Evolutionary conservation across 2,329 filamentous ascomycete species (phyloP), one percentile per base, ranked within the genome.

Genomic region (Fusarium fracticaudum): DNA sequence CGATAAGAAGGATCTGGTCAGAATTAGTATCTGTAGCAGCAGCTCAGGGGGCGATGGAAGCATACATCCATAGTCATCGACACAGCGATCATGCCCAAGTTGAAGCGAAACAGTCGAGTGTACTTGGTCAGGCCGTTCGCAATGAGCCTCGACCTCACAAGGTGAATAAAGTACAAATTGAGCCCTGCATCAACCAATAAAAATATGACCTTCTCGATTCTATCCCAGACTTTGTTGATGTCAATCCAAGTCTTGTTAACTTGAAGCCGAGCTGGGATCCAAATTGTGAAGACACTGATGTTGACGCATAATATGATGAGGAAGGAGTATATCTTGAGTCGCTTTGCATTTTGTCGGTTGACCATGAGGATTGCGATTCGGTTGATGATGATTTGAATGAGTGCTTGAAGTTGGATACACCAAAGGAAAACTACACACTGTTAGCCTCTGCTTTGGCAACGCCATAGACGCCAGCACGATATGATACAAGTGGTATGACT

Each of bases 311-410:
- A 82, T 54, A 89, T 86, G 24, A 87, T 40, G 5, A 81, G 24
- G 4, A 86, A 82, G 9, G 85, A 82, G 13, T 79, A 79, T 68
- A 85, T 83, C 73, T 88, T 88, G 53, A 89, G 79, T 22, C 75
- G 79, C 14, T 69, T 64, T 5, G 83, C 82, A 5, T 81, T 83
- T 2, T 70, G 75, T 10, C 81, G 80, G 62, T 86, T 78, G 6
- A 84, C 81, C 47, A 87, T 81, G 22, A 89, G 83, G 7, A 89
- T 81, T 0, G 83, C 80, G n/a, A 88, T 85, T 60, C 87, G 85
- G 74, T 89, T 89, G 74, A 88, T 86, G 76, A 89, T 88, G 64
- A 89, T 89, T 70, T 88, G 87, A 54, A 88, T 85, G 5, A 89
- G 78, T 22, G 86, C 81, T 68, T 89, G 87, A 31, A 88, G 83